phyloP scores from a whole-genome alignment of 352 stramenopile species.

The Pythium sukuiense region DNA sequence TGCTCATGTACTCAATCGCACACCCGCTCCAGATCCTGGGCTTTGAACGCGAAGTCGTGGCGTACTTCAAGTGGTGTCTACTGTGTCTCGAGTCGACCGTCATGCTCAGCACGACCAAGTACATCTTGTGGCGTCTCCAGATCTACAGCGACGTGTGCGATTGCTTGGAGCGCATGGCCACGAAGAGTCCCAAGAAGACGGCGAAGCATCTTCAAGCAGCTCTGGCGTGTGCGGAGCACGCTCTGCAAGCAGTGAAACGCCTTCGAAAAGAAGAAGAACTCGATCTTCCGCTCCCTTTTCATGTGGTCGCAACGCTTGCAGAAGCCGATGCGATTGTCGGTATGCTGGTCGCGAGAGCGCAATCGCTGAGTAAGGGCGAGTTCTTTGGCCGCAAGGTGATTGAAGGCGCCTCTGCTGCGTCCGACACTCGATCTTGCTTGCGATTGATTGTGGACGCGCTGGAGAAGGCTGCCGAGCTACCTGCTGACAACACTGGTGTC shows the following conservation, averaged over 20 bases:
- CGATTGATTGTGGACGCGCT: slow-evolving; percentile 44
- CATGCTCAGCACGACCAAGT: slow-evolving; percentile 59
- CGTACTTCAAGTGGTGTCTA: slow-evolving; percentile 64
- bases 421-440: slow-evolving; percentile 31
- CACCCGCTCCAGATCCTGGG: slow-evolving; percentile 47
- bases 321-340: slow-evolving; percentile 41
- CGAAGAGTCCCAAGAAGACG: slow-evolving; percentile 31
- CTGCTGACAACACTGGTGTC: neutral
- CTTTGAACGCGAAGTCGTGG: slow-evolving; percentile 52
- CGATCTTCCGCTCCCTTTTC: slow-evolving; percentile 53
- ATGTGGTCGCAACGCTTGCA: slow-evolving; percentile 35
- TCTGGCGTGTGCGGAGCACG: slow-evolving; percentile 44
- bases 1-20: slow-evolving; percentile 55
- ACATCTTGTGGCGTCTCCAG: slow-evolving; percentile 64
- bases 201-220: slow-evolving; percentile 36
- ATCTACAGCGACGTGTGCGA: slow-evolving; percentile 51
- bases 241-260: slow-evolving; percentile 36
- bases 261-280: slow-evolving; percentile 78
- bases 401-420: slow-evolving; percentile 32
- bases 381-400: slow-evolving; percentile 32
- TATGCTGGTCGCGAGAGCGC: slow-evolving; percentile 38
- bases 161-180: slow-evolving; percentile 55
- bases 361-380: slow-evolving; percentile 24
- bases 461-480: slow-evolving; percentile 26
- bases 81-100: slow-evolving; percentile 57